Conservation (phyloP, 805 yeast genomes). For the Metschnikowia sp. region DNA sequence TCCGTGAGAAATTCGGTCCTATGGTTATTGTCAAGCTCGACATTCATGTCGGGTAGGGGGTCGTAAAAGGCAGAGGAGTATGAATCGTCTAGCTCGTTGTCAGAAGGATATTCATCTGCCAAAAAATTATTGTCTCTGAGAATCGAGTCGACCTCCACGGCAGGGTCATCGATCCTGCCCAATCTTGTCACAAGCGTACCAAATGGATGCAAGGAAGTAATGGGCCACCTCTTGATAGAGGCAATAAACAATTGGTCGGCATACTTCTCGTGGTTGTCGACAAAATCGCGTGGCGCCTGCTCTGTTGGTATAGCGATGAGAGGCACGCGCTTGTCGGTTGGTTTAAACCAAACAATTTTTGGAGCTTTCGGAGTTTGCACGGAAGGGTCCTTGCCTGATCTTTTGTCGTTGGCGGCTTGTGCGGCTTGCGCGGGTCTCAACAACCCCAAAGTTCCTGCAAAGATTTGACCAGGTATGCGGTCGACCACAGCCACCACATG, state of each 20-base stretch:
- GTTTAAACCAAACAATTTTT: slow-evolving; percentile 98
- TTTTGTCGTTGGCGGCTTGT: slow-evolving; percentile 63
- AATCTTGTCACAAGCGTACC: slow-evolving; percentile 87
- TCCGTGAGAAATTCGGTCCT: slow-evolving; percentile 58
- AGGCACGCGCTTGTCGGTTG: slow-evolving; percentile 97
- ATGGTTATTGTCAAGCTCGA: slow-evolving; percentile 29
- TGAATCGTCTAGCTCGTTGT: slow-evolving; percentile 19
- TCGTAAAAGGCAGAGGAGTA: slow-evolving; percentile 16
- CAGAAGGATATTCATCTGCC: slow-evolving; percentile 74
- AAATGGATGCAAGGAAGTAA: slow-evolving; percentile 96
- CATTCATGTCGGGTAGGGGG: slow-evolving; percentile 42
- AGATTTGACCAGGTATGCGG: slow-evolving; percentile 94
- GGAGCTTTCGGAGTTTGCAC: slow-evolving; percentile 57
- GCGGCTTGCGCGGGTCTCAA: slow-evolving; percentile 95
- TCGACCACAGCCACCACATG: slow-evolving; percentile 98
- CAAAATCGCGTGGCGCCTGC: slow-evolving; percentile 94
- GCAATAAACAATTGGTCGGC: slow-evolving; percentile 85
- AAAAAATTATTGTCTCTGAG: slow-evolving; percentile 82
- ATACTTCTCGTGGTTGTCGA: slow-evolving; percentile 84
- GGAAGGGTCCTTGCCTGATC: slow-evolving; percentile 45
- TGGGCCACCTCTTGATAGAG: slow-evolving; percentile 97
- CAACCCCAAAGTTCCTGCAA: slow-evolving; percentile 90
- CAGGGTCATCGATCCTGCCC: slow-evolving; percentile 73
- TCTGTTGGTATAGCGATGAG: slow-evolving; percentile 97
- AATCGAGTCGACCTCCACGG: slow-evolving; percentile 83